Conservation (phyloP, 1,284 basidiomycete genomes). For the Ustilago tritici region DNA sequence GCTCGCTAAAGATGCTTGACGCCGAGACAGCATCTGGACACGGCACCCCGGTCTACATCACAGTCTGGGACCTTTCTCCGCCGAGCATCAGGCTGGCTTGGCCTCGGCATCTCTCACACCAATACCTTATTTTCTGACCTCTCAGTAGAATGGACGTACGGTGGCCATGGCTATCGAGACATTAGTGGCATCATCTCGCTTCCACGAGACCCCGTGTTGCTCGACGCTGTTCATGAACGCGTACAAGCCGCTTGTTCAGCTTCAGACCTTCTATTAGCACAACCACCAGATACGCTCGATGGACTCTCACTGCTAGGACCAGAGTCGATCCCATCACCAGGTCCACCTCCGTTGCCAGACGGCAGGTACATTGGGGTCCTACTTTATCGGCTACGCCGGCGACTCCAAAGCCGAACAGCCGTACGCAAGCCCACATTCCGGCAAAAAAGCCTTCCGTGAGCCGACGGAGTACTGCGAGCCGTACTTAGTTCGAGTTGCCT, state of each 20-base stretch:
- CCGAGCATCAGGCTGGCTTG: slow-evolving; percentile 10
- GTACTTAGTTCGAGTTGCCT: slow-evolving; percentile 8
- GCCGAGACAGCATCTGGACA: slow-evolving; percentile 2
- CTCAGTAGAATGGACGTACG: slow-evolving; percentile 29
- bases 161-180: slow-evolving; percentile 24
- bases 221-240: slow-evolving; percentile 1
- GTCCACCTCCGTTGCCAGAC: too few species aligned
- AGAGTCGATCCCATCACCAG: slow-evolving; percentile 20
- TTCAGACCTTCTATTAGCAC: neutral
- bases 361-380: slow-evolving; percentile 23
- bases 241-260: neutral
- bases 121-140: slow-evolving; percentile 31
- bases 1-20: slow-evolving; percentile 4
- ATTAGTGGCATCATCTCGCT: slow-evolving; percentile 33
- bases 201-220: slow-evolving; percentile 19
- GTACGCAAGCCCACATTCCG: slow-evolving; percentile 12
- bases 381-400: slow-evolving; percentile 36
- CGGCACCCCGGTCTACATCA: slow-evolving; percentile 32
- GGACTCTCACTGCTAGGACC: slow-evolving; percentile 26
- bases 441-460: slow-evolving; percentile 23
- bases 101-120: slow-evolving; percentile 34
- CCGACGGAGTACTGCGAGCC: slow-evolving; percentile 8
- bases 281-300: slow-evolving; percentile 10
- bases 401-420: neutral
- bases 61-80: slow-evolving; percentile 35